These are phyloP conservation scores for Pythium monospermum DNA, from an alignment of 352 stramenopile genomes.

Conservation along the genomic window DNA sequence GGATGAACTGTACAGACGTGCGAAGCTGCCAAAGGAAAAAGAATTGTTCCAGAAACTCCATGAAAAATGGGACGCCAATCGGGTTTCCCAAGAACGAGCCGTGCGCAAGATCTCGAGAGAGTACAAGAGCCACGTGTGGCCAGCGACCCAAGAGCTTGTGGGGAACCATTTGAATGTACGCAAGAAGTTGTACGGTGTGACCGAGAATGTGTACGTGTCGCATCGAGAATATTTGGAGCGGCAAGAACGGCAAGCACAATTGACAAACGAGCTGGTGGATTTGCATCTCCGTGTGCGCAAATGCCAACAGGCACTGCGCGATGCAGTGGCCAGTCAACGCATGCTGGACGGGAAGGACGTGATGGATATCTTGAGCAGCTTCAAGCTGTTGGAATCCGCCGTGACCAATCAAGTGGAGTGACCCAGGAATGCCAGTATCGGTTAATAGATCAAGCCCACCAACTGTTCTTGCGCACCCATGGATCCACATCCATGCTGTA, in stretches of 20 bases:
- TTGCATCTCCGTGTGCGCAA: slow-evolving; percentile 26
- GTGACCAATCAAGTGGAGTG: background rate
- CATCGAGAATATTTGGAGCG: slow-evolving; percentile 36
- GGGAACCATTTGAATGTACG: slow-evolving; percentile 37
- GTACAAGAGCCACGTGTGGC: slow-evolving; percentile 22
- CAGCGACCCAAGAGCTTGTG: slow-evolving; percentile 31
- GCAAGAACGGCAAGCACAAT: slow-evolving; percentile 26
- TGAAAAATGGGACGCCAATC: slow-evolving; percentile 46
- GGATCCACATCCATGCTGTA: no score
- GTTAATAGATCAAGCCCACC: no score
- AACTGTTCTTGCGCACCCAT: no score
- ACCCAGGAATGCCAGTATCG: slow-evolving; percentile 26
- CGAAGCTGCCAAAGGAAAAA: slow-evolving; percentile 41
- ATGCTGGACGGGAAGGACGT: slow-evolving; percentile 59
- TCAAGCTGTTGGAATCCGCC: slow-evolving; percentile 21
- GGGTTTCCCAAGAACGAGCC: slow-evolving; percentile 36
- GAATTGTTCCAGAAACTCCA: slow-evolving; percentile 35
- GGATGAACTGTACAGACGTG: slow-evolving; percentile 56
- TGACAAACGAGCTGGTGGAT: slow-evolving; percentile 30
- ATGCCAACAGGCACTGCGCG: slow-evolving; percentile 39
- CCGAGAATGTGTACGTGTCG: slow-evolving; percentile 65
- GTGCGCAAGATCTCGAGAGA: slow-evolving; percentile 43
- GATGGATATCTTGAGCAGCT: slow-evolving; percentile 38
- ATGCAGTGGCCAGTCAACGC: slow-evolving; percentile 30
- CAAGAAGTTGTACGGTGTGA: slow-evolving; percentile 58